phyloP scores from a whole-genome alignment of 2,329 filamentous ascomycete species.

The Zasmidium angulare region DNA sequence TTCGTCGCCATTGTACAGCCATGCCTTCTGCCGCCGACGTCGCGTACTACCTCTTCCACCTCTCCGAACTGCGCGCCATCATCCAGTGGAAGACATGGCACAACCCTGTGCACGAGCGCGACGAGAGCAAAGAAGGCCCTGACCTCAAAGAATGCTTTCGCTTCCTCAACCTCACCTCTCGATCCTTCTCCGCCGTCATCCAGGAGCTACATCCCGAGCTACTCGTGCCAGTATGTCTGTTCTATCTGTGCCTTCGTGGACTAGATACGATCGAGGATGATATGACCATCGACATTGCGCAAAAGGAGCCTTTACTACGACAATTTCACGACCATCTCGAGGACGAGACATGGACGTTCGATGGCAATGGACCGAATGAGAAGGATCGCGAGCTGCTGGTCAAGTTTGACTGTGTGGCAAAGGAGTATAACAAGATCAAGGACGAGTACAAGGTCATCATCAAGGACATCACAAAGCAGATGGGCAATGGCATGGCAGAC shows the following conservation, averaged over 20 bases:
- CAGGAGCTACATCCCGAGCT: slow-evolving; percentile 94
- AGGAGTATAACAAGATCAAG: slow-evolving; percentile 87
- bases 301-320: slow-evolving; percentile 83
- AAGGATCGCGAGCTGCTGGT: slow-evolving; percentile 92
- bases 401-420: slow-evolving; percentile 83
- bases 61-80: slow-evolving; percentile 37
- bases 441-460: slow-evolving; percentile 81
- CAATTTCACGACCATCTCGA: slow-evolving; percentile 78
- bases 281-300: slow-evolving; percentile 80
- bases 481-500: slow-evolving; percentile 99
- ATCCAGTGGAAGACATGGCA: slow-evolving; percentile 78
- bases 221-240: slow-evolving; percentile 81
- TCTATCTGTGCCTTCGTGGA: slow-evolving; percentile 89
- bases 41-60: slow-evolving; percentile 38
- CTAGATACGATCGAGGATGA: slow-evolving; percentile 99
- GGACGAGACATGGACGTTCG: slow-evolving; percentile 86
- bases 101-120: slow-evolving; percentile 83
- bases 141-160: slow-evolving; percentile 81
- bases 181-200: slow-evolving; percentile 91
- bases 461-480: slow-evolving; percentile 86
- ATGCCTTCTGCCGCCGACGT: slow-evolving; percentile 34
- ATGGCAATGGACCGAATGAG: slow-evolving; percentile 81
- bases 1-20: not conserved
- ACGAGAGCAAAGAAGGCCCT: slow-evolving; percentile 70
- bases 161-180: slow-evolving; percentile 82